Evolutionary conservation across 83 land plant species (phyloP).

Genomic region (Thuja plicata): DNA sequence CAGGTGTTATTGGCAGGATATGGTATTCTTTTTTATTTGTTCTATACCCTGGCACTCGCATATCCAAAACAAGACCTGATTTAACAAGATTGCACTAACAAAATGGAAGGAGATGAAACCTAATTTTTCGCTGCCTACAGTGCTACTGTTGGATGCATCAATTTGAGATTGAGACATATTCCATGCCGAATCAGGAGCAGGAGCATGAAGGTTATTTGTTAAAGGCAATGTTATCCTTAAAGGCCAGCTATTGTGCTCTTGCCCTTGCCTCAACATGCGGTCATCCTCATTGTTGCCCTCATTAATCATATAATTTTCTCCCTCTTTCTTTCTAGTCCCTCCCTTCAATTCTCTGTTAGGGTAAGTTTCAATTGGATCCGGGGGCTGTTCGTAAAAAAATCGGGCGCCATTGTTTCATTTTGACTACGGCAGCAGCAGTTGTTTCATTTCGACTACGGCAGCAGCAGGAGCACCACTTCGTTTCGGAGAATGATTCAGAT

Average conservation of each 20-base stretch:
- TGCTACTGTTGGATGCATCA: constrained; percentile 3
- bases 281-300: not conserved
- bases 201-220: no score
- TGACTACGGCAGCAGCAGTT: not conserved
- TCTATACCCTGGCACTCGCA: no score
- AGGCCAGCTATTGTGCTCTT: not conserved
- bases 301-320: not conserved
- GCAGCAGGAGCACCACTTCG: not conserved
- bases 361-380: not conserved
- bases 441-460: no score
- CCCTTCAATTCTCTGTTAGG: not conserved
- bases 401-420: not conserved
- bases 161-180: not conserved
- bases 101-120: not conserved
- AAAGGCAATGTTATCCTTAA: not conserved
- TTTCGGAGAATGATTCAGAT: not conserved
- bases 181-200: not conserved
- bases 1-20: no score
- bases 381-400: no score
- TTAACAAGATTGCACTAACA: not conserved
- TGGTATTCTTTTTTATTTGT: no score
- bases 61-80: no score
- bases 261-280: not conserved
- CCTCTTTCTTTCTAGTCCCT: not conserved
- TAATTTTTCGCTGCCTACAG: not conserved